phyloP scores from a whole-genome alignment of 495 filamentous ascomycete genomes.

The Lasiosphaeria miniovina region DNA sequence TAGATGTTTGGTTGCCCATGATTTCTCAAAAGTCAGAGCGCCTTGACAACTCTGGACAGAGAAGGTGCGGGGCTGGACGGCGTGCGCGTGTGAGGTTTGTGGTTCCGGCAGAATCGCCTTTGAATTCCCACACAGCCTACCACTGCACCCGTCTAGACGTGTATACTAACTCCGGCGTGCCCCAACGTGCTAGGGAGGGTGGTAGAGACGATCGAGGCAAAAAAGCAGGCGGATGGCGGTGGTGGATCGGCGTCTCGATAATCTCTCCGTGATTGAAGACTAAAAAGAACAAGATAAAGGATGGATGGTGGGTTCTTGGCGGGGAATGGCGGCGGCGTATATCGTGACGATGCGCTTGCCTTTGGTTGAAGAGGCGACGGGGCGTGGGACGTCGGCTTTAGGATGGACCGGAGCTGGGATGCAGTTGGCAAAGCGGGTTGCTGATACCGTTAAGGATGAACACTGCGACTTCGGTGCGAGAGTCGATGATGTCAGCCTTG shows the following conservation, averaged over 20 bases:
- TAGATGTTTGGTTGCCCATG: slow-evolving; percentile 95
- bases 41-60: slow-evolving; percentile 26
- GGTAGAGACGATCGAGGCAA: slow-evolving; percentile 46
- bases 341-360: slow-evolving; percentile 5
- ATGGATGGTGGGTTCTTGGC: slow-evolving; percentile 7
- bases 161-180: slow-evolving; percentile 16
- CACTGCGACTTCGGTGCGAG: slow-evolving; percentile 4
- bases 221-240: slow-evolving; percentile 43
- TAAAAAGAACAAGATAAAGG: slow-evolving; percentile 13
- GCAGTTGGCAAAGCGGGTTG: background rate
- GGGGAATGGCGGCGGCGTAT: too few relatives aligned
- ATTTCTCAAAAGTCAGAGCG: slow-evolving; percentile 32
- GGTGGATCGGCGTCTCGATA: slow-evolving; percentile 41
- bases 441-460: too few relatives aligned
- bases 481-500: slow-evolving; percentile 31
- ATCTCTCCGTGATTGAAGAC: slow-evolving; percentile 40
- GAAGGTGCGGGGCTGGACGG: slow-evolving; percentile 35
- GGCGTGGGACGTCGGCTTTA: slow-evolving; percentile 16
- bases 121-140: slow-evolving; percentile 43
- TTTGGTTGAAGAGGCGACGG: slow-evolving; percentile 6
- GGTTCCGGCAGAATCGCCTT: slow-evolving; percentile 34
- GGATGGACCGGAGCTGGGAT: slow-evolving; percentile 17
- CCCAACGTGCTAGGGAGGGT: slow-evolving; percentile 42
- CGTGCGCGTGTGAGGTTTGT: slow-evolving; percentile 40
- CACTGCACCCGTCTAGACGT: slow-evolving; percentile 40